phyloP scores from a whole-genome alignment of 2,329 filamentous ascomycete genomes.

The Ascochyta viciae-villosae region DNA sequence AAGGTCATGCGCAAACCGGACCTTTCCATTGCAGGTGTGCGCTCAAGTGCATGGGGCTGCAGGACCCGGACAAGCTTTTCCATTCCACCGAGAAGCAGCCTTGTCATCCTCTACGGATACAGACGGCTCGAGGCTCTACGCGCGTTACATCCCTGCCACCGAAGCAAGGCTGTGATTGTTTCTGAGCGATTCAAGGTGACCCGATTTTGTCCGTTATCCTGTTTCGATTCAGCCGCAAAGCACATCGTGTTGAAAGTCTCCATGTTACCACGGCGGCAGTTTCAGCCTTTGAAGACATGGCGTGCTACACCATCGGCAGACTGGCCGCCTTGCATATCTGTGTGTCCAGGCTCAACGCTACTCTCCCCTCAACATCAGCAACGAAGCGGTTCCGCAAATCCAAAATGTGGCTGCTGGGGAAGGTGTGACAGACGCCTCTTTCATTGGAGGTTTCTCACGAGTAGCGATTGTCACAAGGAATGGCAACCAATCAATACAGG shows the following conservation, averaged over 20 bases:
- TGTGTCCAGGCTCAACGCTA: background rate
- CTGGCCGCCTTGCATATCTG: slow-evolving; percentile 4
- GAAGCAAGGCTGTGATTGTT: background rate
- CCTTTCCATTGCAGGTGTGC: background rate
- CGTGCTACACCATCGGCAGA: slow-evolving; percentile 18
- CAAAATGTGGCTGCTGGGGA: slow-evolving; percentile 1
- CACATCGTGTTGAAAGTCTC: background rate
- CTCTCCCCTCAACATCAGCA: slow-evolving; percentile 1
- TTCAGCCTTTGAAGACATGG: slow-evolving; percentile 23
- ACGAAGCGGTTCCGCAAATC: slow-evolving; percentile 4
- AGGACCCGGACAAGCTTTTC: slow-evolving; percentile 13
- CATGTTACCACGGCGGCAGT: background rate
- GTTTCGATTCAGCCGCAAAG: slow-evolving; percentile 1
- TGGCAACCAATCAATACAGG: background rate
- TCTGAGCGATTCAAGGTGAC: background rate
- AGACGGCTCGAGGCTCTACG: slow-evolving; percentile 12
- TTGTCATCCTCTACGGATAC: slow-evolving; percentile 10
- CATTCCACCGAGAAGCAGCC: slow-evolving; percentile 24
- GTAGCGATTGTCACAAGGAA: slow-evolving; percentile 2
- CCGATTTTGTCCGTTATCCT: slow-evolving; percentile 19
- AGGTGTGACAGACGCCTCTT: background rate
- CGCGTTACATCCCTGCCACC: slow-evolving; percentile 9
- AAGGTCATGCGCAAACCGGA: background rate
- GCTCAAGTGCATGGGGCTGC: slow-evolving; percentile 3
- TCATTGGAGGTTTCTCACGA: background rate